A percentile compares a stretch with the other conserved stretches of the same genome.
Evolutionary conservation across 345 rosid genomes (phyloP).

Genomic region (Gossypium bickii): DNA sequence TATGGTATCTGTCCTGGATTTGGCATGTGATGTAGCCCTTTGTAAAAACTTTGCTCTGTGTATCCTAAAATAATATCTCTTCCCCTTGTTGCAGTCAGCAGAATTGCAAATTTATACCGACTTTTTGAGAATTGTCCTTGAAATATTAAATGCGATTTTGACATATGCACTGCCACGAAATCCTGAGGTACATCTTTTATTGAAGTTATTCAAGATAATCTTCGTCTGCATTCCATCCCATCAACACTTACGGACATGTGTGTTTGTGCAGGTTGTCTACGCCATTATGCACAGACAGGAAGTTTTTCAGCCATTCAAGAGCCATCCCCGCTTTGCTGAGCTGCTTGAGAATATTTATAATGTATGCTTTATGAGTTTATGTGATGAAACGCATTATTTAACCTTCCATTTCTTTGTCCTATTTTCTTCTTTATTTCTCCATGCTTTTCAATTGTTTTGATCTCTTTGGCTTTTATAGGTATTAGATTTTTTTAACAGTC

Average conservation of each 20-base stretch:
- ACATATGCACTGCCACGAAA: slow-evolving; percentile 89
- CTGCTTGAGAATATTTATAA: slow-evolving; percentile 83
- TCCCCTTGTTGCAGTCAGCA: slow-evolving; percentile 53
- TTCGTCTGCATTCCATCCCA: neutral
- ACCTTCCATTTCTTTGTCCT: neutral
- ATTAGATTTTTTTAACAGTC: slow-evolving; percentile 83
- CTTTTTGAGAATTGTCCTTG: slow-evolving; percentile 93
- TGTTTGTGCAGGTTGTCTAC: slow-evolving; percentile 66
- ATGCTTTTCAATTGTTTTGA: neutral
- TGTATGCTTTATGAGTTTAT: slow-evolving; percentile 31
- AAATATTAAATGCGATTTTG: slow-evolving; percentile 88
- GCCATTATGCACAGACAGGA: slow-evolving; percentile 97
- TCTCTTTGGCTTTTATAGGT: slow-evolving; percentile 43
- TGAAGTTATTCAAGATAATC: neutral
- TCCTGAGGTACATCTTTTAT: slow-evolving; percentile 67
- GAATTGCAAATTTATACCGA: slow-evolving; percentile 95
- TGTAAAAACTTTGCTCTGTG: neutral
- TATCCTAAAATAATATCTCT: neutral
- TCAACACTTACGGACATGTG: neutral
- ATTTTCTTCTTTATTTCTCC: neutral
- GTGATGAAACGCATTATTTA: neutral
- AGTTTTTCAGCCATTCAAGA: slow-evolving; percentile 85
- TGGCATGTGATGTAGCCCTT: slow-evolving; percentile 18
- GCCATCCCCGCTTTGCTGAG: slow-evolving; percentile 85
- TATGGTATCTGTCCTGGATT: slow-evolving; percentile 42